phyloP scores from a whole-genome alignment of 306 rosid genomes.

The Lathyrus aphaca region DNA sequence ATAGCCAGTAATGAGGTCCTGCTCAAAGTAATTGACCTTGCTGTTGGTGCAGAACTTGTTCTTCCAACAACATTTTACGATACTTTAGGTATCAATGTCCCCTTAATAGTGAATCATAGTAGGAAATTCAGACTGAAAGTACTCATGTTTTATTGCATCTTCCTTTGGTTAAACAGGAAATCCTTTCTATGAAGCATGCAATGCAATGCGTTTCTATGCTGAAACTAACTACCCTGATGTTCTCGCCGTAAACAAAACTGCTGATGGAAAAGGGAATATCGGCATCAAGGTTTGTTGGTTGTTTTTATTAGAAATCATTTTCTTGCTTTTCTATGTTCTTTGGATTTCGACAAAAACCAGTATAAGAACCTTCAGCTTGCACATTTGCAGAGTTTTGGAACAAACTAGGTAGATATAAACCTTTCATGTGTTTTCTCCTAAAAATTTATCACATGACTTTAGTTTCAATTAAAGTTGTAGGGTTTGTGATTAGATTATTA shows the following conservation, averaged over 20 bases:
- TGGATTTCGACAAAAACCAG: constrained; percentile 22
- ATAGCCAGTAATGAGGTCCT: constrained; percentile 61
- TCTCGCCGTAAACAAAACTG: constrained; percentile 59
- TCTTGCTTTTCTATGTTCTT: constrained; percentile 15
- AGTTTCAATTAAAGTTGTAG: constrained; percentile 15
- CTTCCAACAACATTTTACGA: constrained; percentile 73
- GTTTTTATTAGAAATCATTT: constrained; percentile 24
- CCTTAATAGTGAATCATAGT: constrained; percentile 25
- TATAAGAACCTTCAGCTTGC: constrained; percentile 13
- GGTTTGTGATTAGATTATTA: background rate
- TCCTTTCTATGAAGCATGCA: constrained; percentile 79
- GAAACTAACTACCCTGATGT: constrained; percentile 77
- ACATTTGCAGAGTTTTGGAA: constrained; percentile 12
- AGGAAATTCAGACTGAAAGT: constrained; percentile 37
- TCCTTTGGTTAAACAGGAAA: constrained; percentile 66
- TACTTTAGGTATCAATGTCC: constrained; percentile 60
- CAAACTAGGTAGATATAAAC: background rate
- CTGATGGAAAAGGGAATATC: constrained; percentile 60
- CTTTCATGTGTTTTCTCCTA: background rate
- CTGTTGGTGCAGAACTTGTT: constrained; percentile 70
- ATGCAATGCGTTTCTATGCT: constrained; percentile 54
- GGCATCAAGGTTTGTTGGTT: constrained; percentile 66
- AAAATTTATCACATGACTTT: constrained; percentile 16
- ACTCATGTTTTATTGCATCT: constrained; percentile 35
- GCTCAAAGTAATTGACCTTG: constrained; percentile 65